phyloP scores from a whole-genome alignment of 345 rosid genomes.

The Pseudoturritis turrita region DNA sequence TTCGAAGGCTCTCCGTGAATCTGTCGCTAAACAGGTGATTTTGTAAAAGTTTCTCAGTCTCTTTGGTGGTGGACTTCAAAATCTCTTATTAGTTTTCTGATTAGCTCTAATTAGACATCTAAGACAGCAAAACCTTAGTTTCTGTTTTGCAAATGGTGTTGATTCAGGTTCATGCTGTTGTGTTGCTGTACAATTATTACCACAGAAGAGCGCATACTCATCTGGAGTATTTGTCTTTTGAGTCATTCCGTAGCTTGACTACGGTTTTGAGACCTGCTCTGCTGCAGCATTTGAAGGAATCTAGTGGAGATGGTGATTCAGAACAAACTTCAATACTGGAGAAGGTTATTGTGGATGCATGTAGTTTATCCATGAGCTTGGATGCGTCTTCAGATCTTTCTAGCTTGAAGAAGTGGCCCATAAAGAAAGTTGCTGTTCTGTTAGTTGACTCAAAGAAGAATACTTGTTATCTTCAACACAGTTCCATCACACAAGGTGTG shows the following conservation, averaged over 20 bases:
- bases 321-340: constrained; percentile 48
- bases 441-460: constrained; percentile 52
- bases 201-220: constrained; percentile 54
- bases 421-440: constrained; percentile 54
- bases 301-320: constrained; percentile 37
- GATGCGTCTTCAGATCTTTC: constrained; percentile 43
- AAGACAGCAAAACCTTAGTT: neutral
- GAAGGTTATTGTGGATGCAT: constrained; percentile 62
- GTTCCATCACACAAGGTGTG: constrained; percentile 53
- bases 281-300: constrained; percentile 40
- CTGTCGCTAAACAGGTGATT: constrained; percentile 69
- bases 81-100: neutral
- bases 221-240: constrained; percentile 45
- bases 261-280: constrained; percentile 48
- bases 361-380: constrained; percentile 48
- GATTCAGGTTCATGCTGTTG: constrained; percentile 67
- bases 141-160: neutral
- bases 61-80: neutral
- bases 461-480: constrained; percentile 47
- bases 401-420: constrained; percentile 47
- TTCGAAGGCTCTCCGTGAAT: constrained; percentile 37
- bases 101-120: neutral
- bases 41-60: neutral
- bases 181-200: constrained; percentile 68
- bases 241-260: constrained; percentile 60